phyloP scores from a whole-genome alignment of 345 rosid genomes.

The Rhizophora apiculata region DNA sequence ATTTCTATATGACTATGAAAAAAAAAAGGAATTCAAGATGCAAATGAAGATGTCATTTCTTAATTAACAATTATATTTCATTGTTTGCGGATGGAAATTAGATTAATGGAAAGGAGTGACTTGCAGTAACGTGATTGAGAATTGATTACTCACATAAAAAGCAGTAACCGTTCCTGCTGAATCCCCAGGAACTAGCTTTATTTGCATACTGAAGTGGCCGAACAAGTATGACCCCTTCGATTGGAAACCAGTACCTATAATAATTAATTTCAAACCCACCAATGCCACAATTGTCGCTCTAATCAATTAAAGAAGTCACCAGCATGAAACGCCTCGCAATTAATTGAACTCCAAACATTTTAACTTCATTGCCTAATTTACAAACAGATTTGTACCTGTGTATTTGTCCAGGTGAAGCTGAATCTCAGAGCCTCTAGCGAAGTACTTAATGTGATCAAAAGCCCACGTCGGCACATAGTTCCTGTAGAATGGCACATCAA shows the following conservation, averaged over 20 bases:
- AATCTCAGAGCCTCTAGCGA: constrained; percentile 66
- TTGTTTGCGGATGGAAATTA: too few relatives aligned
- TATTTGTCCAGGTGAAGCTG: constrained; percentile 70
- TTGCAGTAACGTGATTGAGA: too few relatives aligned
- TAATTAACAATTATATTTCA: too few relatives aligned
- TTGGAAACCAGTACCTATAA: constrained; percentile 78
- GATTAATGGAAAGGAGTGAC: too few relatives aligned
- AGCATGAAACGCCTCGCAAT: neutral
- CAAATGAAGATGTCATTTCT: too few relatives aligned
- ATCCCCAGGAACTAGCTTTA: constrained; percentile 73
- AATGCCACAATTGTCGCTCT: too few relatives aligned
- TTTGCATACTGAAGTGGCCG: constrained; percentile 83
- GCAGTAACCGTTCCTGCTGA: constrained; percentile 90
- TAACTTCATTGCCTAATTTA: neutral
- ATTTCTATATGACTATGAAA: too few relatives aligned
- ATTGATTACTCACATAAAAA: constrained; percentile 51
- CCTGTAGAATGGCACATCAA: constrained; percentile 63
- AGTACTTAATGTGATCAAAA: constrained; percentile 84
- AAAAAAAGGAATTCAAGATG: too few relatives aligned
- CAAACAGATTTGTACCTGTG: constrained; percentile 42
- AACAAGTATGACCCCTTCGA: constrained; percentile 78
- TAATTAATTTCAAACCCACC: neutral
- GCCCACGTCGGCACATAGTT: constrained; percentile 89
- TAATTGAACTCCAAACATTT: neutral
- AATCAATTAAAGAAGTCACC: too few relatives aligned